Base-by-base conservation (phyloP, 2,329 filamentous ascomycete species). In the Colletotrichum melonis region DNA sequence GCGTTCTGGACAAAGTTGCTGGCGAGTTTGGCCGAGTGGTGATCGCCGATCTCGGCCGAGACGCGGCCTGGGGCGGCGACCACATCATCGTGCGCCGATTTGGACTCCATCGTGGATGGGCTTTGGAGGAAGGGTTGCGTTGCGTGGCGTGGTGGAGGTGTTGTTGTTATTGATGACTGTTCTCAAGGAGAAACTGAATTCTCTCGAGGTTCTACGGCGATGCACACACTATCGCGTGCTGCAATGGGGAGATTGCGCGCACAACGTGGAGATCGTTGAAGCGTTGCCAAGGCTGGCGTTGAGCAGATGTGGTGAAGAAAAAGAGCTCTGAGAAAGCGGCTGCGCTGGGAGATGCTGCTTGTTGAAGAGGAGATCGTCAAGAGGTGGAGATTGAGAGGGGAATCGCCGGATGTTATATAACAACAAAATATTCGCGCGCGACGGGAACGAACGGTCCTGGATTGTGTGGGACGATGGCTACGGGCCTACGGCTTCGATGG, bases 1-100 rank as follows among this genome's bases (percentile, higher is more conserved):
- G 87, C 87, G 76, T 83, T 82, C 78, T 86, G 81, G 73, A 87
- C 82, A 49, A 87, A 78, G 38, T 80, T 80, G 76, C 78, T 78
- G 75, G 80, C 75, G 66, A 78, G 71, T 75, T 80, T 79, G 73
- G 67, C 58, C 24, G 65, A 30, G 22, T 72, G 70, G 49, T 67
- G 35, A 16, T 67, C 66, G 59, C 57, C 74, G 2, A 63, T 6
- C 35, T 70, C 67, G 32, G 62, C 71, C 67, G 71, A 71, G 46
- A 22, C 35, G 57, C 71, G 67, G 67, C 71, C 56, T 46, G 54
- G 52, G 42, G 32, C 60, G 71, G 55, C 65, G 32, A 57, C 46
- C 30, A 69, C 60, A 58, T 74, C 64, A 26, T 75, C 65, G 5
- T 56, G 24, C 26, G 28, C n/a, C 46, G 67, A 67, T 63, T 71